Evolutionary conservation across 1,284 basidiomycete species (phyloP).

Genomic region (Austroboletus rostrupii): DNA sequence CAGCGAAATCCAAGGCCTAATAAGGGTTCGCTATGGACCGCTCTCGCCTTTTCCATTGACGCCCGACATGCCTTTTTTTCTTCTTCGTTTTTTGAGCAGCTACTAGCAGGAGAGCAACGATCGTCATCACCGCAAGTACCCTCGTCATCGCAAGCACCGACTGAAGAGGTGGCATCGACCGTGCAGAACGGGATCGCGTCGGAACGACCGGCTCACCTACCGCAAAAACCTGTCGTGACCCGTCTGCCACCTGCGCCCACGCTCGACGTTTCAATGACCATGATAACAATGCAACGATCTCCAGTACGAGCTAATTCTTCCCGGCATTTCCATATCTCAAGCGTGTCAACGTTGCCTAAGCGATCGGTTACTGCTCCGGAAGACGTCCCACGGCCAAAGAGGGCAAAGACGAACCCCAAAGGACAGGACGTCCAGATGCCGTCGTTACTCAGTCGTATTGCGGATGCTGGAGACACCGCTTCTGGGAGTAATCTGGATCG

Average conservation of each 20-base stretch:
- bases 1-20: slow-evolving; percentile 46
- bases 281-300: slow-evolving; percentile 8
- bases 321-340: slow-evolving; percentile 6
- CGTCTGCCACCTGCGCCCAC: slow-evolving; percentile 8
- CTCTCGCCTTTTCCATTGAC: slow-evolving; percentile 42
- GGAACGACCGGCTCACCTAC: slow-evolving; percentile 29
- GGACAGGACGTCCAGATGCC: slow-evolving; percentile 20
- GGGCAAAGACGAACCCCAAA: slow-evolving; percentile 17
- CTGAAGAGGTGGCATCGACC: slow-evolving; percentile 11
- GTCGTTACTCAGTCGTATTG: slow-evolving; percentile 32
- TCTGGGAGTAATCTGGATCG: slow-evolving; percentile 13
- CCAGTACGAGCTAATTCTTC: slow-evolving; percentile 12
- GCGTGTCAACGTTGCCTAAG: slow-evolving; percentile 17
- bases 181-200: slow-evolving; percentile 15
- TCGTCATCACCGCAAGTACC: slow-evolving; percentile 14
- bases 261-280: slow-evolving; percentile 15
- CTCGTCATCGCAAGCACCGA: slow-evolving; percentile 15
- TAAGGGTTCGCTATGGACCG: slow-evolving; percentile 64
- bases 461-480: slow-evolving; percentile 22
- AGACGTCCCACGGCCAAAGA: slow-evolving; percentile 20
- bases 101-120: slow-evolving; percentile 33
- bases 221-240: slow-evolving; percentile 18
- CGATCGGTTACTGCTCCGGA: slow-evolving; percentile 22
- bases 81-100: slow-evolving; percentile 52
- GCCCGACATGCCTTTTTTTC: slow-evolving; percentile 44